phyloP scores from a whole-genome alignment of 2,329 filamentous ascomycete species.

The Beauveria bassiana region DNA sequence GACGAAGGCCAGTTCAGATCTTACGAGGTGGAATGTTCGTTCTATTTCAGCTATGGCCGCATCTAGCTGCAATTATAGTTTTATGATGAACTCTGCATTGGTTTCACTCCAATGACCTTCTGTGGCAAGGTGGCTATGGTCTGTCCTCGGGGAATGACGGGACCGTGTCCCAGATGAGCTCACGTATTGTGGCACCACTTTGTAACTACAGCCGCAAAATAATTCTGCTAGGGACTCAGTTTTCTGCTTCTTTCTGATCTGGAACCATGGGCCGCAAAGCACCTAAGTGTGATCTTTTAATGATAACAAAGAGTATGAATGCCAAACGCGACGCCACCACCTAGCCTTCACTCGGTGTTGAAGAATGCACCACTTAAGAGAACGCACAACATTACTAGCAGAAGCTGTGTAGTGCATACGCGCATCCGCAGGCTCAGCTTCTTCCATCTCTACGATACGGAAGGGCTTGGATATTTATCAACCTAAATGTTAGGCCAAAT shows the following conservation, averaged over 20 bases:
- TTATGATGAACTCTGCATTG: not conserved
- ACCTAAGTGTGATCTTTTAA: no score
- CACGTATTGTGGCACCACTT: conserved; percentile 1
- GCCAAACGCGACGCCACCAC: conserved; percentile 24
- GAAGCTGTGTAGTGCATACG: conserved; percentile 32
- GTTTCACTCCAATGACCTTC: not conserved
- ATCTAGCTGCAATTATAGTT: not conserved
- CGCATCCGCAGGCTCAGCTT: conserved; percentile 19
- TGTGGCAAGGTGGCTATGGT: not conserved
- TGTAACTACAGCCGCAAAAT: not conserved
- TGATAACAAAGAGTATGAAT: no score
- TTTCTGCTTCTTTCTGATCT: not conserved
- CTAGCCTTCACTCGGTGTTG: no score
- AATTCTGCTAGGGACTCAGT: not conserved
- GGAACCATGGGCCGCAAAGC: conserved; percentile 11
- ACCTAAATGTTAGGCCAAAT: no score
- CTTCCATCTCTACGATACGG: conserved; percentile 23
- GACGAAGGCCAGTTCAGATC: not conserved
- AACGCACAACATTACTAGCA: conserved; percentile 30
- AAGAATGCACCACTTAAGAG: conserved; percentile 23
- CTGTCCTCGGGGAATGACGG: conserved; percentile 6
- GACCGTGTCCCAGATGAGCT: not conserved
- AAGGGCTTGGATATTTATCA: no score
- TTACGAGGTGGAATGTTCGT: not conserved
- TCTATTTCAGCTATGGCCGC: not conserved